Evolutionary conservation across 2,329 filamentous ascomycete species (phyloP).

Genomic region (Venturiaceae sp.): DNA sequence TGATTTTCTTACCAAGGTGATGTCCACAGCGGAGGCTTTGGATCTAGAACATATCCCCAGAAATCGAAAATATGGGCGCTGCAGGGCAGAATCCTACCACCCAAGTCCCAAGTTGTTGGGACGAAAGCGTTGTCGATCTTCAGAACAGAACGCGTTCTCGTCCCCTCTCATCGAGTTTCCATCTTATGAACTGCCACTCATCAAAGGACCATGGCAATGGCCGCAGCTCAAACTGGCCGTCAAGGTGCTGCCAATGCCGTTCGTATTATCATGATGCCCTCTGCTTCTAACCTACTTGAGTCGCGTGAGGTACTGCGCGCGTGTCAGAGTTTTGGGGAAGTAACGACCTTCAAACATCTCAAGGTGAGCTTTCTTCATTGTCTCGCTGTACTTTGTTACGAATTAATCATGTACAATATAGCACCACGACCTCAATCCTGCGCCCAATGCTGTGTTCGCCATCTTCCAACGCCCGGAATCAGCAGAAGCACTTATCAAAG

Average conservation of each 20-base stretch:
- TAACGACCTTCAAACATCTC: slow-evolving; percentile 37
- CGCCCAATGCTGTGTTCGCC: slow-evolving; percentile 34
- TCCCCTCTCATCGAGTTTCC: background rate
- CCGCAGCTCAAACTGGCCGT: background rate
- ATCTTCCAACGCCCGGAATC: slow-evolving; percentile 33
- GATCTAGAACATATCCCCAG: background rate
- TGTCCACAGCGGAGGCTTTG: background rate
- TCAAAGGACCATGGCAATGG: background rate
- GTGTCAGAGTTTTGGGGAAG: slow-evolving; percentile 38
- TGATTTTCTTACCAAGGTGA: too few species aligned
- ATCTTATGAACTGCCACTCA: background rate
- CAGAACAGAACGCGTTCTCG: background rate
- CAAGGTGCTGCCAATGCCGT: slow-evolving; percentile 25
- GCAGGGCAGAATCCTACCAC: background rate
- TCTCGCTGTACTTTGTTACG: background rate
- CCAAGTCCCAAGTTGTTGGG: background rate
- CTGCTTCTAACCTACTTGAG: slow-evolving; percentile 36
- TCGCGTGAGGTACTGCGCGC: slow-evolving; percentile 38
- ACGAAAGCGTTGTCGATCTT: background rate
- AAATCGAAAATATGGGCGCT: background rate
- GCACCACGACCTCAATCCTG: slow-evolving; percentile 32
- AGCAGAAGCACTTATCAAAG: slow-evolving; percentile 31
- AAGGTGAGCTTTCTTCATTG: slow-evolving; percentile 18
- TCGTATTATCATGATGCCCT: slow-evolving; percentile 36
- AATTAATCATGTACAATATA: slow-evolving; percentile 12